A percentile compares a stretch with the other conserved stretches of the same genome.
These are phyloP conservation scores for Mimosa bimucronata DNA, from an alignment of 306 rosid genomes.

Conservation along the genomic window DNA sequence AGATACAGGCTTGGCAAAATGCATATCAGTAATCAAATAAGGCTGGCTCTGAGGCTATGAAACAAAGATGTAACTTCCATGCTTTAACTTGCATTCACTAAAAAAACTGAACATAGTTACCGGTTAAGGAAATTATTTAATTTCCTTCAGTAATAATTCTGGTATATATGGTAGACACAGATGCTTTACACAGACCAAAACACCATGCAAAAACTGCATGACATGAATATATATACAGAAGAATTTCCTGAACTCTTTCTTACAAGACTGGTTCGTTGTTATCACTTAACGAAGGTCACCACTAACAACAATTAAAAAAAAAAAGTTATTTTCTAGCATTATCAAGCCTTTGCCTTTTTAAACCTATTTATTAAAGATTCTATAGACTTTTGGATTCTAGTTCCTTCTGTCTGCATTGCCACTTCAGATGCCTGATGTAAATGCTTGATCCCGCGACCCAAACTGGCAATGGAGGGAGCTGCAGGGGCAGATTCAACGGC, in stretches of 20 bases:
- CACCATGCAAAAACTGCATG: constrained; percentile 1
- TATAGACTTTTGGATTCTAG: constrained; percentile 56
- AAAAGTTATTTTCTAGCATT: constrained; percentile 36
- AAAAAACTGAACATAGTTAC: neutral
- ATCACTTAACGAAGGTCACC: constrained; percentile 24
- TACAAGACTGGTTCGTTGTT: constrained; percentile 21
- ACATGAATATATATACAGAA: constrained; percentile 43
- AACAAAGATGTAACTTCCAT: constrained; percentile 5
- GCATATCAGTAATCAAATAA: constrained; percentile 9
- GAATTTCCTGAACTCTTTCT: constrained; percentile 34
- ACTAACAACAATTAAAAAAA: constrained; percentile 36
- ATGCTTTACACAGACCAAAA: constrained; percentile 13
- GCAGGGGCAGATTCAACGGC: constrained; percentile 60
- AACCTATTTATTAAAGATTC: constrained; percentile 61
- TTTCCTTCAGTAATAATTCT: constrained; percentile 1
- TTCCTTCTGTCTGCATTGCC: constrained; percentile 57
- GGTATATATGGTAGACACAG: neutral
- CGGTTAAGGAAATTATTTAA: neutral
- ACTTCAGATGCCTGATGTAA: constrained; percentile 57
- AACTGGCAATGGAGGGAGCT: constrained; percentile 76
- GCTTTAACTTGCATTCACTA: constrained; percentile 10
- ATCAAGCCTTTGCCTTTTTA: constrained; percentile 56
- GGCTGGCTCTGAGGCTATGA: constrained; percentile 3
- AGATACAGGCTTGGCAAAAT: constrained; percentile 16
- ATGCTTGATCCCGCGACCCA: constrained; percentile 76